Evolutionary conservation across 164 flowering plant species (phyloP), one percentile per base, ranked within the genome.

Genomic region (Umbellularia californica): DNA sequence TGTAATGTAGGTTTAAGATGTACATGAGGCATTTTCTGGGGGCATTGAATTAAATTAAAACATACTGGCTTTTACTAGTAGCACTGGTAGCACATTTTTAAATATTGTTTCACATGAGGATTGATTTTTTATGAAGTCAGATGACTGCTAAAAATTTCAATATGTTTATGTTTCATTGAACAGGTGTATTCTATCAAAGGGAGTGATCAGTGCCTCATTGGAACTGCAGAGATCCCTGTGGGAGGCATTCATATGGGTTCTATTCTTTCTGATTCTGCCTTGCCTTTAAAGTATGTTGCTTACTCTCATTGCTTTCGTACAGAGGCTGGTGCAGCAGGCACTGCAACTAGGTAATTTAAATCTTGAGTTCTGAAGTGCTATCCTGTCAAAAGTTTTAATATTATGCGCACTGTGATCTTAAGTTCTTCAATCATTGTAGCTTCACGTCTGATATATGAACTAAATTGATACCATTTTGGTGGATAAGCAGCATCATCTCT

Each of bases 151-250:
- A 35, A 35, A 35, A 35, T 6, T 35, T 35, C 47, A 41, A 0
- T 41, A 30, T 41, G 47, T 14, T 14, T 55, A 15, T 30, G 2
- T 58, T 60, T 50, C n/a, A 65, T 19, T 33, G 55, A 30, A 55
- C 86, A 95, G 99, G 96, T 95, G 74, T 95, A 95, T 77, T 90
- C 97, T 7, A 89, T 95, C 50, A 94, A 90, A 72, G 90, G 85
- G 58, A 88, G 89, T 83, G 97, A 95, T 73, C 99, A 95, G 66
- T 95, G 99, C 86, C 94, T 95, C 72, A 93, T 93, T 50, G 99
- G 99, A 68, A 95, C 97, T 63, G 99, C 99, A 68, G 99, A 95
- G 85, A 95, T 95, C 77, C 97, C 99, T 41, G 92, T 95, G n/a
- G 99, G 99, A 2, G 97, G 97, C 52, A 87, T 95, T 70, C 99